Evolutionary conservation across 2,329 filamentous ascomycete species (phyloP), one percentile per base, ranked within the genome.

Genomic region (Colletotrichum coccodes): DNA sequence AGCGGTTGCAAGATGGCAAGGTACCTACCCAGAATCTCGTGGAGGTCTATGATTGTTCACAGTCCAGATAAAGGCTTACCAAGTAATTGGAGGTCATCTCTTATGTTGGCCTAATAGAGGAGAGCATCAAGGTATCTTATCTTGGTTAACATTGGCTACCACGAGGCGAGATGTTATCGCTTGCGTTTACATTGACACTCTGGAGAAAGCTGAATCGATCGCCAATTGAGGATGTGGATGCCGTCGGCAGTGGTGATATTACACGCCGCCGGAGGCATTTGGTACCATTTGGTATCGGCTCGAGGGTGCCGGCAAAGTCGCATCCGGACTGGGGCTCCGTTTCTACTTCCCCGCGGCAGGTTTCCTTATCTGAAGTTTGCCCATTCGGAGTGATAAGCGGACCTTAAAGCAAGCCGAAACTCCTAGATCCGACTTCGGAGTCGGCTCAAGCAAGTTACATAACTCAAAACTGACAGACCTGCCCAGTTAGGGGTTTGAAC

Each of bases 381-480:
- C 16, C 14, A n/a, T 9, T 30, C 46, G 9, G 14, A 6, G 53
- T 30, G 36, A 12, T 28, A 42, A n/a, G 23, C 32, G n/a, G 6
- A 42, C 18, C 11, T 6, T 4, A 12, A 26, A 16, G 14, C 9
- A 14, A 23, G 36, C 47, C 12, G 36, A 30, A 12, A 16, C 36
- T 3, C 26, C 9, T 30, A 32, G 1, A 42, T 34, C 62, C 57
- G 62, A 65, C 57, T 30, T 60, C 62, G 62, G 62, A 61, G 62
- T 23, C n/a, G 47, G 16, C 16, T n/a, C 3, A 18, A 26, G 26
- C 47, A 11, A 30, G 3, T 16, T 3, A 11, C 47, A 14, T n/a
- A 46, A 60, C 47, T 65, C 62, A 65, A 61, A 60, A 61, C 36
- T 32, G 32, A 52, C 32, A 34, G 4, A 49, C 14, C 14, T 4